Percentiles rank a stretch among this genome's conserved stretches.
Evolutionary conservation across 2,329 filamentous ascomycete genomes (phyloP).

Genomic region (Lasiodiplodia sp.): DNA sequence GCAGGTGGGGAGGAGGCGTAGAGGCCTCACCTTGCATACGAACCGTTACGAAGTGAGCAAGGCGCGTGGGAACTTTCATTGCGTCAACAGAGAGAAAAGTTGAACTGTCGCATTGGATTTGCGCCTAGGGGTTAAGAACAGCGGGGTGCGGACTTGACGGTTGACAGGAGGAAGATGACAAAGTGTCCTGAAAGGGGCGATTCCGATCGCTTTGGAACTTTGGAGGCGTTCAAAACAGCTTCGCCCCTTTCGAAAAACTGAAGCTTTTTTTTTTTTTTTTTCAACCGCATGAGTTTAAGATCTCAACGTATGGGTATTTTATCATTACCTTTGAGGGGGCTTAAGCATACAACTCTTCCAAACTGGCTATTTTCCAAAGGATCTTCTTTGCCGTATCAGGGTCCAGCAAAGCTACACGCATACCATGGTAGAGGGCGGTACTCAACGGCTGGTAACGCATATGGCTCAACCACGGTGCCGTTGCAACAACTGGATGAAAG

Average conservation of each 20-base stretch:
- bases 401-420: background rate
- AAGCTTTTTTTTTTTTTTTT: too few species aligned
- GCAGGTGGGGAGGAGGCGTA: conserved; percentile 2
- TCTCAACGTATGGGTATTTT: too few species aligned
- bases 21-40: background rate
- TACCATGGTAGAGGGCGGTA: background rate
- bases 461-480: background rate
- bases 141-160: background rate
- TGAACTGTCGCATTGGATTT: background rate
- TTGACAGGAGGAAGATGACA: background rate
- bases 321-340: too few species aligned
- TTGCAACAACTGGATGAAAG: background rate
- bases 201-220: background rate
- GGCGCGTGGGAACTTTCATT: background rate
- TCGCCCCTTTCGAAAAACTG: too few species aligned
- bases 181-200: background rate
- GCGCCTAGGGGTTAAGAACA: background rate
- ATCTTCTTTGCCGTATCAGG: background rate
- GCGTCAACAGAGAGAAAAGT: background rate
- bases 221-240: too few species aligned
- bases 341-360: background rate
- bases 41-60: background rate
- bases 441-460: background rate
- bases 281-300: too few species aligned
- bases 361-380: background rate